phyloP scores from a whole-genome alignment of 306 rosid genomes.

The Albizia julibrissin region DNA sequence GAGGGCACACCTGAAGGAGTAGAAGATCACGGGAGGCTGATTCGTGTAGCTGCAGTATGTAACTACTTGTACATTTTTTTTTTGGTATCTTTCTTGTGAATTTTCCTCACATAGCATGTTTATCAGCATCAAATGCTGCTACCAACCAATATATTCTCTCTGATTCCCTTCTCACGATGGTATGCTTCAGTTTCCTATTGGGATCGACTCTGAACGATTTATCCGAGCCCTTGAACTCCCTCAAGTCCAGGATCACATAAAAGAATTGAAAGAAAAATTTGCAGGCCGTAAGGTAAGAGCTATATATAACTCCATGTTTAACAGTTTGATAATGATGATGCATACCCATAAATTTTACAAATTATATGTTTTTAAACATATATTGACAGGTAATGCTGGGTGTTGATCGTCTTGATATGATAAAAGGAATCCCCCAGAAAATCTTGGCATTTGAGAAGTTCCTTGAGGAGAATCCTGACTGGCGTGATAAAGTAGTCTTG shows the following conservation, averaged over 20 bases:
- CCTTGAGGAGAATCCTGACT: constrained; percentile 83
- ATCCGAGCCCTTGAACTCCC: constrained; percentile 82
- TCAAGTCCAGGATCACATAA: constrained; percentile 83
- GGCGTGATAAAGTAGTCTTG: constrained; percentile 96
- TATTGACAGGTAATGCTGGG: constrained; percentile 89
- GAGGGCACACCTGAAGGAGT: constrained; percentile 99
- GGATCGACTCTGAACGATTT: constrained; percentile 88
- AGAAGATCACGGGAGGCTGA: constrained; percentile 95
- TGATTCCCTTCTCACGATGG: constrained; percentile 38
- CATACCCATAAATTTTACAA: neutral
- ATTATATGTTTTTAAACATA: constrained; percentile 19
- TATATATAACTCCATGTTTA: constrained; percentile 8
- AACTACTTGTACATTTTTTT: constrained; percentile 35
- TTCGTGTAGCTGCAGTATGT: constrained; percentile 95
- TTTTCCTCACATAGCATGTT: constrained; percentile 15
- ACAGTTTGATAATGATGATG: neutral
- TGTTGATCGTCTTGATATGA: constrained; percentile 97
- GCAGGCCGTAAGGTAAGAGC: constrained; percentile 81
- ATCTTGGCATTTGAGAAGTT: constrained; percentile 93
- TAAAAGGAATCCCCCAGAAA: constrained; percentile 95
- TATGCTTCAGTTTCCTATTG: constrained; percentile 87
- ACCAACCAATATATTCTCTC: constrained; percentile 29
- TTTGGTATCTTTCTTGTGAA: constrained; percentile 31
- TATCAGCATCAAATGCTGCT: constrained; percentile 24
- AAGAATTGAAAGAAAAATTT: constrained; percentile 83